A percentile compares a stretch with the other conserved stretches of the same genome.
phyloP scores from a whole-genome alignment of 148 eudicot genomes.

The Persicaria tinctoria region DNA sequence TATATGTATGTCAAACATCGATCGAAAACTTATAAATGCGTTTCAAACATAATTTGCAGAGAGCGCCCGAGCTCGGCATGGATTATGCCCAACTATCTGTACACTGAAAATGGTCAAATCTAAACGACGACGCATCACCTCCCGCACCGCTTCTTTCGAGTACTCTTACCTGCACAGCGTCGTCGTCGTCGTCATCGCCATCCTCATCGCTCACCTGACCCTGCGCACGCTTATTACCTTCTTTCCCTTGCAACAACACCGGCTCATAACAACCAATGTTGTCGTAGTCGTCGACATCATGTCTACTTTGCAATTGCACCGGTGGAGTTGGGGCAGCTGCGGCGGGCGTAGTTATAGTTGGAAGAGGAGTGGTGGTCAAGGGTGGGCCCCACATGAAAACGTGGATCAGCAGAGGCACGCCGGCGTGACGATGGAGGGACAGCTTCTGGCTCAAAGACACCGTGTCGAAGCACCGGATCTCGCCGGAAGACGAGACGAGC shows the following conservation, averaged over 20 bases:
- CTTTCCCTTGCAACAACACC: neutral
- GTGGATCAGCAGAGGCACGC: constrained; percentile 43
- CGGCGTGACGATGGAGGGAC: constrained; percentile 67
- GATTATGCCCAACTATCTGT: constrained; percentile 38
- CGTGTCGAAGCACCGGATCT: constrained; percentile 68
- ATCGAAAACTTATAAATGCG: too few species aligned
- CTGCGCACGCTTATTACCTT: neutral
- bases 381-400: constrained; percentile 43
- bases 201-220: constrained; percentile 4
- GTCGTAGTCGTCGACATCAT: neutral
- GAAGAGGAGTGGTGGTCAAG: constrained; percentile 15
- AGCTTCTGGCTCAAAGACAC: constrained; percentile 77
- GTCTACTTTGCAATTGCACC: neutral
- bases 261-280: neutral
- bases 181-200: constrained; percentile 10
- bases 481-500: constrained; percentile 64
- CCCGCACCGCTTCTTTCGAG: constrained; percentile 47
- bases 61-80: neutral
- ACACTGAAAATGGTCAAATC: constrained; percentile 44
- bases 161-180: constrained; percentile 13
- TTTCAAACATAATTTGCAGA: too few species aligned
- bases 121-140: constrained; percentile 38
- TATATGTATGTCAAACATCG: too few species aligned
- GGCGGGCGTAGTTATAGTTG: neutral
- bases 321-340: neutral